phyloP scores from a whole-genome alignment of 345 rosid genomes.

The Euphorbia pulcherrima region DNA sequence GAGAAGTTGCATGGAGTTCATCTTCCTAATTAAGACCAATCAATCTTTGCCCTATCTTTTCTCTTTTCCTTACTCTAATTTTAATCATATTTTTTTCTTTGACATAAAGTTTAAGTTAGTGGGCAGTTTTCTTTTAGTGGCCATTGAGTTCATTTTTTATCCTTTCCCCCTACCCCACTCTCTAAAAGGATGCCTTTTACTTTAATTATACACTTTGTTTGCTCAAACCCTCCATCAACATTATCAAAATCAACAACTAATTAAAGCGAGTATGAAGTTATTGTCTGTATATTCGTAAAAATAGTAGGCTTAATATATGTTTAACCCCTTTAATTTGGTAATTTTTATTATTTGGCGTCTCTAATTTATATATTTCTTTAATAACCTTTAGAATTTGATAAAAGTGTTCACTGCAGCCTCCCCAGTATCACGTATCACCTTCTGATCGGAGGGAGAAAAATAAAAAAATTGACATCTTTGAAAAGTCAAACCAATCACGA shows the following conservation, averaged over 20 bases:
- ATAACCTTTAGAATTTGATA: too few species aligned
- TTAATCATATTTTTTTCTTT: slow-evolving; percentile 23
- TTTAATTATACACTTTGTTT: not conserved
- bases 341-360: too few species aligned
- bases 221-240: slow-evolving; percentile 2
- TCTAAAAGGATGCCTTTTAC: slow-evolving; percentile 31
- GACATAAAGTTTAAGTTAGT: slow-evolving; percentile 48
- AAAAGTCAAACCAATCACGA: too few species aligned
- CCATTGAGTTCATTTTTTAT: slow-evolving; percentile 22
- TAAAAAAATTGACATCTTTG: too few species aligned
- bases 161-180: slow-evolving; percentile 38
- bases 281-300: too few species aligned
- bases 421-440: too few species aligned
- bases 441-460: too few species aligned
- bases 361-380: too few species aligned
- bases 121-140: slow-evolving; percentile 63
- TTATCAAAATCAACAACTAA: not conserved
- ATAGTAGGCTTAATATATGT: too few species aligned
- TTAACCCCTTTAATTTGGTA: too few species aligned
- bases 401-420: too few species aligned
- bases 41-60: slow-evolving; percentile 23
- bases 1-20: slow-evolving; percentile 60
- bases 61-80: slow-evolving; percentile 26
- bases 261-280: too few species aligned
- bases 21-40: slow-evolving; percentile 38